Base-by-base conservation (phyloP, 352 stramenopile species). In the Phytophthora europaea region DNA sequence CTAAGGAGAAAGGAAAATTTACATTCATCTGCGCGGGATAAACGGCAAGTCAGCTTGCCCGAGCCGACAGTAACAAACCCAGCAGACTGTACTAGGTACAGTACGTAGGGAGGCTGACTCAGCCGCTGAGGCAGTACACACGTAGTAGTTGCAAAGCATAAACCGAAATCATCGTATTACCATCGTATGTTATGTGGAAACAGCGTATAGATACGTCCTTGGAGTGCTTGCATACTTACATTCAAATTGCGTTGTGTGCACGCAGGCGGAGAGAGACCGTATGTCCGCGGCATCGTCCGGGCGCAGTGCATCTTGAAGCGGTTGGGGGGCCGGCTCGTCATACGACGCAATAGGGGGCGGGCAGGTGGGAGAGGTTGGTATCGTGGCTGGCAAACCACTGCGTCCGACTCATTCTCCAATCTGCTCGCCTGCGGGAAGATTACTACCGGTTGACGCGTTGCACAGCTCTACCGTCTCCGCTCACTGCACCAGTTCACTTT, bases 401-500 rank as follows among this genome's bases (percentile, higher is more conserved):
- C 16, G 16, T 9, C 40, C 59, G 23, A 28, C 45, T 73, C 70
- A 76, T 69, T 76, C 31, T n/a, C 64, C 34, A 76, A 76, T 76
- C 61, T 72, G 36, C 70, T 76, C 70, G 57, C 38, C 12, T 22
- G 8, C 61, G 70, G 68, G 69, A 65, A 67, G 52, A 76, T 73
- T 73, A 76, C 70, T 47, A 20, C 40, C 40, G 40, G 40, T 23
- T 22, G 40, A 50, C 40, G 16, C 40, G 6, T 43, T 15, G 4
- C 28, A 31, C 12, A 43, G 36, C 40, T 50, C 40, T 50, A 50
- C 40, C 40, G 40, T 50, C 40, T 22, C 15, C 40, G 40, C 18
- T 50, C 15, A 43, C 36, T 2, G 36, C 36, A 43, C 28, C 28
- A 31, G 28, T 6, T 31, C 28, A 31, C 33, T 13, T 31, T 31